A percentile compares a stretch with the other conserved stretches of the same genome.
Conservation (phyloP, 768 basidiomycete species). For the Boletus subparvulus region DNA sequence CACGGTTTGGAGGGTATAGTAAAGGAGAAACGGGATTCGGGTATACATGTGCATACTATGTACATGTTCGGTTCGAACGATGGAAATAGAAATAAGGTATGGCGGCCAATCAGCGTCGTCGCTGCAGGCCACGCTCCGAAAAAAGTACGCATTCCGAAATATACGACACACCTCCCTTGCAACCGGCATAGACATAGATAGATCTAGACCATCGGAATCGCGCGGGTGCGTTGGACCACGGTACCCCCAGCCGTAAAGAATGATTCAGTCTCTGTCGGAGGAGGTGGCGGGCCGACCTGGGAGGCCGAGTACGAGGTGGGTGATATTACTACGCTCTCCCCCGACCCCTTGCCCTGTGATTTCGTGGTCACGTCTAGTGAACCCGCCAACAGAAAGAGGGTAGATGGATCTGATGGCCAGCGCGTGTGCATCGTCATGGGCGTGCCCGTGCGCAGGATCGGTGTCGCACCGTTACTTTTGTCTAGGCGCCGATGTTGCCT, state of each 20-base stretch:
- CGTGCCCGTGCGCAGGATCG: not conserved
- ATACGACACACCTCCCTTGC: not conserved
- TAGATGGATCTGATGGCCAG: slow-evolving; percentile 14
- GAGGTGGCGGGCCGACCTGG: slow-evolving; percentile 7
- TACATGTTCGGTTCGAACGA: too few relatives aligned
- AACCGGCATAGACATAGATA: not conserved
- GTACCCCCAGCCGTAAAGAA: slow-evolving; percentile 5
- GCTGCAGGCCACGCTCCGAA: too few relatives aligned
- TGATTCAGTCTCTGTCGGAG: slow-evolving; percentile 13
- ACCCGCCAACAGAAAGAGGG: not conserved
- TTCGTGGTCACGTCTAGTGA: not conserved
- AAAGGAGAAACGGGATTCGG: too few relatives aligned
- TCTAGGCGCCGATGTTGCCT: not conserved
- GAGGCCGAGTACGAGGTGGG: not conserved
- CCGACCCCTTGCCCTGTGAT: not conserved
- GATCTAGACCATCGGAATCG: slow-evolving; percentile 24
- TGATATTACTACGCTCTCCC: not conserved
- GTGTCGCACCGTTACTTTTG: not conserved
- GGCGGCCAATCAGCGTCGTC: not conserved
- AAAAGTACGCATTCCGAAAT: not conserved
- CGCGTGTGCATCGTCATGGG: not conserved
- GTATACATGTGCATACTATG: too few relatives aligned
- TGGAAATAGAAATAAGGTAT: too few relatives aligned
- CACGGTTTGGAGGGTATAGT: too few relatives aligned
- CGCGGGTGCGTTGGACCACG: slow-evolving; percentile 1